Conservation (phyloP, 192 early-diverging fungal genomes). For the Paraglomus occultum region DNA sequence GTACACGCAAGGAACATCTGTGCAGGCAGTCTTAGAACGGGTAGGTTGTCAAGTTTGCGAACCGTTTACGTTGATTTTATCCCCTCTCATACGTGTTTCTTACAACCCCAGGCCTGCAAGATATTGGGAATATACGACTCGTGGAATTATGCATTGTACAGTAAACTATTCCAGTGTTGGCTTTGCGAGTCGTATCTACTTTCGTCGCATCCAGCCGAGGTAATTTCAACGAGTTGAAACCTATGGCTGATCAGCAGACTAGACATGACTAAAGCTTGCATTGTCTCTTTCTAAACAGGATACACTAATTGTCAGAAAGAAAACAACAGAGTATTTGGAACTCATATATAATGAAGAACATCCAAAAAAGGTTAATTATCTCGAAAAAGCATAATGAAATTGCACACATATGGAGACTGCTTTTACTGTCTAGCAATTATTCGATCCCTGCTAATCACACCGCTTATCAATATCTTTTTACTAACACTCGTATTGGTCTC, state of each 20-base stretch:
- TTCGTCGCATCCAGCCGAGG: conserved; percentile 26
- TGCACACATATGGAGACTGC: too few relatives aligned
- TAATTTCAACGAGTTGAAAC: not conserved
- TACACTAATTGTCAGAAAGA: conserved; percentile 30
- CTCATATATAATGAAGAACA: conserved; percentile 29
- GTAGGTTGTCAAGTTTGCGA: too few relatives aligned
- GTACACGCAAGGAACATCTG: conserved; percentile 31
- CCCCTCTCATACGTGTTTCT: too few relatives aligned
- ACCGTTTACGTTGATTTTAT: too few relatives aligned
- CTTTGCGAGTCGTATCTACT: conserved; percentile 27
- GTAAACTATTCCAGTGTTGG: conserved; percentile 27
- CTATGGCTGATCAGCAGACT: not conserved
- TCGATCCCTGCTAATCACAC: too few relatives aligned
- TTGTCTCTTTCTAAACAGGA: conserved; percentile 9
- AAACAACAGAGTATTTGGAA: conserved; percentile 29
- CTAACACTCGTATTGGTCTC: too few relatives aligned
- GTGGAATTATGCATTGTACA: conserved; percentile 30
- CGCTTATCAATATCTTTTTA: too few relatives aligned
- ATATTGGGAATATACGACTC: conserved; percentile 26
- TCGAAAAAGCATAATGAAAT: too few relatives aligned
- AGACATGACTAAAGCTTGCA: not conserved
- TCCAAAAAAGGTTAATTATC: conserved; percentile 27
- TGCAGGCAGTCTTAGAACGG: conserved; percentile 27
- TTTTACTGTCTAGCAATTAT: too few relatives aligned
- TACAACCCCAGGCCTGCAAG: conserved; percentile 18